phyloP scores from a whole-genome alignment of 2,329 filamentous ascomycete genomes.

The Botryotinia narcissicola region DNA sequence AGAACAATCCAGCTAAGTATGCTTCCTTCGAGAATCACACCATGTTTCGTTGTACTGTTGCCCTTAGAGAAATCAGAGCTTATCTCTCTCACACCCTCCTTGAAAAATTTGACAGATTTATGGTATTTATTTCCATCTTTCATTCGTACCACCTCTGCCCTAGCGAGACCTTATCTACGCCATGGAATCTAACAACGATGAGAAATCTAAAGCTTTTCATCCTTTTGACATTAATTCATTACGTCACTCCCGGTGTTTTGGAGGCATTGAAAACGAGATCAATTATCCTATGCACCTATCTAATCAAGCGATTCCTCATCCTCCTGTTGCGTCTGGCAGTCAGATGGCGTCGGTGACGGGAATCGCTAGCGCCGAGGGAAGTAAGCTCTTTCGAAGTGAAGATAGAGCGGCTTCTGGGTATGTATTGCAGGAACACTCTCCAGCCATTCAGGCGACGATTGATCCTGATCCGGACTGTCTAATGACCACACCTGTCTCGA shows the following conservation, averaged over 20 bases:
- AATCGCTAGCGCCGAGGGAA: not conserved
- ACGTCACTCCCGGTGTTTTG: constrained; percentile 14
- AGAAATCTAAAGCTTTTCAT: not conserved
- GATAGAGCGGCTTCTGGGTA: not conserved
- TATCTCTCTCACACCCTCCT: not conserved
- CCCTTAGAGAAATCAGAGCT: not conserved
- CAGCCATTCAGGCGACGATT: constrained; percentile 3
- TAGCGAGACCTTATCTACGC: not conserved
- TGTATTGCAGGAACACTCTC: not conserved
- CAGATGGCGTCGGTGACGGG: not conserved
- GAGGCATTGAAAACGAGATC: constrained; percentile 21
- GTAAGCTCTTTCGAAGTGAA: not conserved
- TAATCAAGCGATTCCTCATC: constrained; percentile 1
- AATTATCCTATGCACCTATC: constrained; percentile 4
- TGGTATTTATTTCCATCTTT: not conserved
- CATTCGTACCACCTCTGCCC: not conserved
- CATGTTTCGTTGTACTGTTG: not conserved
- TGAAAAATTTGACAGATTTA: not conserved
- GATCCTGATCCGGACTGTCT: constrained; percentile 13
- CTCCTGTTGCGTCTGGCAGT: not conserved
- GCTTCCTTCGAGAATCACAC: constrained; percentile 8
- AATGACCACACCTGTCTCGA: constrained; percentile 13
- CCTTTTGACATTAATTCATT: not conserved
- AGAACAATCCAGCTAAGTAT: constrained; percentile 20
- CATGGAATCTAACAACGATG: constrained; percentile 7